Evolutionary conservation across 352 stramenopile genomes (phyloP), one percentile per base, ranked within the genome.

Genomic region (Plasmopara halstedii): DNA sequence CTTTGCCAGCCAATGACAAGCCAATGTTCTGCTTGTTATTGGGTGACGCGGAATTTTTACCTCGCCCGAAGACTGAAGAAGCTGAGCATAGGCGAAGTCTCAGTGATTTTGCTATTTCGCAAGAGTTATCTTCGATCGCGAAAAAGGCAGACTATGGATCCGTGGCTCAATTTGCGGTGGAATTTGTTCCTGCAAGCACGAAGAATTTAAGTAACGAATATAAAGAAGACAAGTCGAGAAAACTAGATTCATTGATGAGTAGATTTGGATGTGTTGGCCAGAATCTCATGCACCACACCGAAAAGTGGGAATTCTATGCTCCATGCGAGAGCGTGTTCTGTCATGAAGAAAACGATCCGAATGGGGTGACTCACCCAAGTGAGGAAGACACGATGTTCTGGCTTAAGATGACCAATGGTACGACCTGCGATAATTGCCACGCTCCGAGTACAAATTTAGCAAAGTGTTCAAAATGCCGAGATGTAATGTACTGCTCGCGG

Each of bases 271-370:
- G 69, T 42, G 62, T 85, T 29, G 62, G 82, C 17, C 75, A 79
- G 46, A 90, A 93, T 36, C 46, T 93, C 32, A 89, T 90, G 76
- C 64, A 86, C 27, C 64, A 89, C 37, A 82, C 63, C 0, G 81
- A 93, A 42, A 93, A 90, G 45, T 93, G 81, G 81, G 73, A 88
- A 49, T 66, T 88, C 25, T 88, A 83, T 32, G 81, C 67, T 10
- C 41, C 62, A 0, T 35, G 59, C 6, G 46, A 67, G 2, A 83
- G 62, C 32, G 46, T 61, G 0, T 67, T 86, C 14, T 66, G 58
- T 21, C 52, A 61, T 14, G 64, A 65, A 37, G 48, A 69, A 45
- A 53, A 71, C 17, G 64, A 70, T 40, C 41, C 38, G 6, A 61
- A 67, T 2, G 70, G 73, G 7, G 53, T 79, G 38, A 72, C 61